Conservation (phyloP, 176 grass and related monocot species). For the Ensete glaucum region DNA sequence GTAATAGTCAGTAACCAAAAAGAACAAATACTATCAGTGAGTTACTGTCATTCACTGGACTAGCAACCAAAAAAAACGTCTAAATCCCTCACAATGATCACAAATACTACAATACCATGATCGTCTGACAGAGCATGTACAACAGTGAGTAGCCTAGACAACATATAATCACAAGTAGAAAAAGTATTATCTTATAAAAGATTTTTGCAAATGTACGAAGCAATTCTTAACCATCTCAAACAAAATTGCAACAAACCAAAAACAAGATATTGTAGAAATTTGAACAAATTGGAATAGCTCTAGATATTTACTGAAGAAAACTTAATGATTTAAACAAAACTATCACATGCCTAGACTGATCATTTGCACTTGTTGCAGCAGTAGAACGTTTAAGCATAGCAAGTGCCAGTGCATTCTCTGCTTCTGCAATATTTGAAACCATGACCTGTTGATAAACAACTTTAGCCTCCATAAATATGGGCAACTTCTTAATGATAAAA, state of each 20-base stretch:
- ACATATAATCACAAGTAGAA: not conserved
- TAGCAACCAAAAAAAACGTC: no score
- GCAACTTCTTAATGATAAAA: not conserved
- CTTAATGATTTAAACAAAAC: slow-evolving; percentile 1
- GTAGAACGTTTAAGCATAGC: slow-evolving; percentile 76
- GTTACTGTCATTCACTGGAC: not conserved
- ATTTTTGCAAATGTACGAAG: no score
- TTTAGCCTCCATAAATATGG: not conserved
- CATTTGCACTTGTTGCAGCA: slow-evolving; percentile 81
- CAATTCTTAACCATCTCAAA: not conserved
- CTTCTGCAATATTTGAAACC: slow-evolving; percentile 42
- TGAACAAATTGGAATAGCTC: not conserved
- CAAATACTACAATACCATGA: not conserved
- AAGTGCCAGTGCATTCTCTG: slow-evolving; percentile 41
- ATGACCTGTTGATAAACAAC: slow-evolving; percentile 36
- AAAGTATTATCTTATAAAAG: no score
- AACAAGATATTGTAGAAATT: not conserved
- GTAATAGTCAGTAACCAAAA: no score
- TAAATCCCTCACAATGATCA: no score
- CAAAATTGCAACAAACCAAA: not conserved
- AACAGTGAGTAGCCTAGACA: not conserved
- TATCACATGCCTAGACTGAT: slow-evolving; percentile 66
- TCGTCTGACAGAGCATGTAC: not conserved
- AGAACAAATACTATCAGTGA: no score
- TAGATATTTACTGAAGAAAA: not conserved